A percentile compares a stretch with the other conserved stretches of the same genome.
These are phyloP conservation scores for Carex scoparia DNA, from an alignment of 176 grass and related monocot genomes.

Conservation along the genomic window DNA sequence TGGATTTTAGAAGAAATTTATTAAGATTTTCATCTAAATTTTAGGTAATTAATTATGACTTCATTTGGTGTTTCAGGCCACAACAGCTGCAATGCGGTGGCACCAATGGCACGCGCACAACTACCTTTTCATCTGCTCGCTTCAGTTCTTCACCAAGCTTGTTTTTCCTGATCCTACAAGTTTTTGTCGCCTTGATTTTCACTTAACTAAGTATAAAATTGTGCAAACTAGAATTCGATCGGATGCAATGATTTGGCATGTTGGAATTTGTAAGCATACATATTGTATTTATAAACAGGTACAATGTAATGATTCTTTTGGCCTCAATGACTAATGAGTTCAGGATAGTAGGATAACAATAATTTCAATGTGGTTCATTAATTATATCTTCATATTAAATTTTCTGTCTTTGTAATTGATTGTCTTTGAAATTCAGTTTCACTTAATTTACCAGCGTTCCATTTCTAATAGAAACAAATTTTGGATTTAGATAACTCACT, in stretches of 20 bases:
- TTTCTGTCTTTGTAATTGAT: neutral
- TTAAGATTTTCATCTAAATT: neutral
- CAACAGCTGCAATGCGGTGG: neutral
- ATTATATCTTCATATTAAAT: neutral
- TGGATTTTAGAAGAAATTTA: neutral
- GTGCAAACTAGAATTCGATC: neutral
- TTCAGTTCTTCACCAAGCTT: neutral
- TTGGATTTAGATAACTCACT: too few species aligned
- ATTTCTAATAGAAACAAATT: too few species aligned
- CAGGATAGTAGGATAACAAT: neutral
- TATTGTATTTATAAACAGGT: too few species aligned
- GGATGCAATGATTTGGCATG: neutral
- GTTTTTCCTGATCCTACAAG: neutral
- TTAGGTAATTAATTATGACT: neutral
- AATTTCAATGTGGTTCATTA: neutral
- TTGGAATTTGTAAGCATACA: neutral
- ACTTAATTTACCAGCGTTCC: too few species aligned
- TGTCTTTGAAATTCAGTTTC: too few species aligned
- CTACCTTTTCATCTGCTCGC: neutral
- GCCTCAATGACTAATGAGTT: neutral
- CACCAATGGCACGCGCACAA: neutral
- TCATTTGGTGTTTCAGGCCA: conserved; percentile 8
- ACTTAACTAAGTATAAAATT: neutral
- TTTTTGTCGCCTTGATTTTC: neutral
- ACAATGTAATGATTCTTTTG: neutral